These are phyloP conservation scores for Hanseniaspora hatyaiensis DNA, from an alignment of 805 yeast genomes.

Conservation along the genomic window DNA sequence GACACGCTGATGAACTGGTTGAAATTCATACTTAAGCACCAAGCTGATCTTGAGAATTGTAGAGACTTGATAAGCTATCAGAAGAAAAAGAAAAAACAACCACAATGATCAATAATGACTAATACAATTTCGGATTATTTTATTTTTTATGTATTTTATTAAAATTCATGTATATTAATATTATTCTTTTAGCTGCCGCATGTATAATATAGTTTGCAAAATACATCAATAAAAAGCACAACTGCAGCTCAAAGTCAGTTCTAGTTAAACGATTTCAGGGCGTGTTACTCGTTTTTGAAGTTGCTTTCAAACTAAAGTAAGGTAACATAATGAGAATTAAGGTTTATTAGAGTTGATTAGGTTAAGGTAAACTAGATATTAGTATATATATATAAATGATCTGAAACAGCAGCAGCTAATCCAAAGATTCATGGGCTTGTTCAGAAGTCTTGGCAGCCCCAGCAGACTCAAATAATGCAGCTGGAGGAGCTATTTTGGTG, in stretches of 20 bases:
- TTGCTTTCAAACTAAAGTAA: too few species aligned
- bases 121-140: too few species aligned
- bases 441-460: not conserved
- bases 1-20: constrained; percentile 16
- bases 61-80: constrained; percentile 15
- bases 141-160: too few species aligned
- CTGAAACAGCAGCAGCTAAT: not conserved
- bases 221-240: too few species aligned
- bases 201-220: too few species aligned
- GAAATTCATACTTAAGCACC: constrained; percentile 15
- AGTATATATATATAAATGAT: not conserved
- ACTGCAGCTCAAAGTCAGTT: too few species aligned
- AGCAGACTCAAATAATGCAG: not conserved
- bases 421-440: constrained; percentile 14
- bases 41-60: constrained; percentile 15
- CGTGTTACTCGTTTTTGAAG: too few species aligned
- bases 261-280: too few species aligned
- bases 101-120: not conserved
- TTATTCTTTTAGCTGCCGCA: too few species aligned
- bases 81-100: constrained; percentile 9
- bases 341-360: too few species aligned
- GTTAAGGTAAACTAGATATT: not conserved
- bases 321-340: too few species aligned
- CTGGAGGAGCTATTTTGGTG: constrained; percentile 16
- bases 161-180: too few species aligned